phyloP scores from a whole-genome alignment of 768 basidiomycete species.

The Sporobolomyces roseus region DNA sequence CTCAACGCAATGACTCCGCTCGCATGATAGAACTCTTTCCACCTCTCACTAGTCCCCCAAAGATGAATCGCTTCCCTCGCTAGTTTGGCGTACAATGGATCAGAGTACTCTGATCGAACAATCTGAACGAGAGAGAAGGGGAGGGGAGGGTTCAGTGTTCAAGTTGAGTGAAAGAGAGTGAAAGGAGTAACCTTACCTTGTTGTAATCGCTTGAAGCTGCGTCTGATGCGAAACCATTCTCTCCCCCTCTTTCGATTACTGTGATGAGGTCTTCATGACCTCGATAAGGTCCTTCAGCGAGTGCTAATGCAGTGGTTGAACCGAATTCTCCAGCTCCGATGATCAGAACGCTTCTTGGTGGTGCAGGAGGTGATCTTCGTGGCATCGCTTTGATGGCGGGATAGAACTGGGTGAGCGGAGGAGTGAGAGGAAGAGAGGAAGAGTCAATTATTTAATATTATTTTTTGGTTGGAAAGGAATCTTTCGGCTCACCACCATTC shows the following conservation, averaged over 20 bases:
- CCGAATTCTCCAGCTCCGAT: slow-evolving; percentile 46
- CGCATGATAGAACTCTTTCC: slow-evolving; percentile 44
- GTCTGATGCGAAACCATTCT: slow-evolving; percentile 44
- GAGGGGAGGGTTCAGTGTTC: no score
- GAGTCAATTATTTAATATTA: no score
- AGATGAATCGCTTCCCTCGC: slow-evolving; percentile 47
- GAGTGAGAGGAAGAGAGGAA: background rate
- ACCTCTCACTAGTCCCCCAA: slow-evolving; percentile 45
- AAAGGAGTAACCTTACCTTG: slow-evolving; percentile 34
- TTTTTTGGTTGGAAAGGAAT: no score
- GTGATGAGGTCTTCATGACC: slow-evolving; percentile 34
- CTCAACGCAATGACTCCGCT: slow-evolving; percentile 29
- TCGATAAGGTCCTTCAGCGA: slow-evolving; percentile 36
- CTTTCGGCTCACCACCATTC: no score
- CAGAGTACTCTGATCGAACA: slow-evolving; percentile 46
- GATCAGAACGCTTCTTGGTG: slow-evolving; percentile 25
- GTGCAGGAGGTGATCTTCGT: slow-evolving; percentile 5
- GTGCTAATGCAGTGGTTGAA: slow-evolving; percentile 38
- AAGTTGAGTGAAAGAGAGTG: no score
- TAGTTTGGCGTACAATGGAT: slow-evolving; percentile 43
- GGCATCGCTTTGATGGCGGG: no score
- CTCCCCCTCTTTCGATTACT: slow-evolving; percentile 43
- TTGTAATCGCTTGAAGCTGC: slow-evolving; percentile 47
- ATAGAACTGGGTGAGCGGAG: background rate
- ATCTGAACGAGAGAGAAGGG: slow-evolving; percentile 24